Base-by-base conservation (phyloP, 1,284 basidiomycete genomes). In the Anthracocystis panici-leucophaei region DNA sequence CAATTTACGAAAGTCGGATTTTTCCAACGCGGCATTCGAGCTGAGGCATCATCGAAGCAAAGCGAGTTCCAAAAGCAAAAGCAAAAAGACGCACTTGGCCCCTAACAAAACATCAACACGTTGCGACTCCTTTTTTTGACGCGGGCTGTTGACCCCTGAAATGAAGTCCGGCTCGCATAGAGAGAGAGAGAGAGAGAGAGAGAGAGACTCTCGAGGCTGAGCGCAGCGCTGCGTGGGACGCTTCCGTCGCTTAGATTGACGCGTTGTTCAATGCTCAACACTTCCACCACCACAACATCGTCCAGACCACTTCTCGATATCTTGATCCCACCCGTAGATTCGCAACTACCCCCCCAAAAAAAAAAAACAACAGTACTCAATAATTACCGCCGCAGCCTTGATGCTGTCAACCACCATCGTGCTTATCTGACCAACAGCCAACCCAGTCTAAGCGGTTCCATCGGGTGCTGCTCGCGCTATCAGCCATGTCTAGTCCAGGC, bases 401-500 rank as follows among this genome's bases (percentile, higher is more conserved):
- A 57, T 57, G 55, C 45, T 40, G 35, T 31, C 46, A 16, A 23
- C 46, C 18, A 11, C 1, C 18, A 16, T 10, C 45, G 18, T 4
- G 21, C 45, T 57, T 41, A 38, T 49, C 45, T 57, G 21, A 40
- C 20, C 21, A 25, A 33, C 49, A 27, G 23, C 20, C n/a, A 38
- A 21, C n/a, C 3, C 9, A 10, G 44, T 12, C 20, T 2, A 51
- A 51, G n/a, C 11, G 9, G 27, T 11, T n/a, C 8, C 18, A 29
- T 21, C 53, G 54, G 46, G 20, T 27, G 27, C 41, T 41, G 49
- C 16, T n/a, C 7, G 38, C 25, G 23, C 25, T 25, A 58, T 31
- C 45, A 42, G 49, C 31, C 35, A 63, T 65, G 68, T 57, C 52
- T 40, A 59, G 59, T 40, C 48, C 57, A 35, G 51, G 75, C 25